Conservation (phyloP, 75 land plant genomes). For the Ceratopteris richardii region DNA sequence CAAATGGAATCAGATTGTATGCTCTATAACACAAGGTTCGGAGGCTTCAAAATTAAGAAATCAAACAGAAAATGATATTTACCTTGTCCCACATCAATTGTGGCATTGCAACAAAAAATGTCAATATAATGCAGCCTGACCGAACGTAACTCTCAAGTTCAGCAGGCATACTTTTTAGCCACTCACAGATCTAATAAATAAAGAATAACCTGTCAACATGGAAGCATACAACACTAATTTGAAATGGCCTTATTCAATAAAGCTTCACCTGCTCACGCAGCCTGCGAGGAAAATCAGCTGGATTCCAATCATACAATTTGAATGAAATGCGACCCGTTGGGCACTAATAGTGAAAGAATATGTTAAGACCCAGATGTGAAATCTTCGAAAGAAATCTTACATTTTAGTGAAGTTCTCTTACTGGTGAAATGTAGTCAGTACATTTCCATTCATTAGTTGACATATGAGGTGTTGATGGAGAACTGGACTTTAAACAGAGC, state of each 20-base stretch:
- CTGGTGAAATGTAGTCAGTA: constrained; percentile 2
- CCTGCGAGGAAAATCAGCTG: constrained; percentile 96
- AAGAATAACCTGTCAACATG: neutral
- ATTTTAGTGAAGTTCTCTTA: neutral
- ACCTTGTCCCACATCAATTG: constrained; percentile 77
- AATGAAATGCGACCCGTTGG: constrained; percentile 97
- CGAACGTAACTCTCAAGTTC: constrained; percentile 96
- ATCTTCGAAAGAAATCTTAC: neutral
- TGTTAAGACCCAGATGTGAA: neutral
- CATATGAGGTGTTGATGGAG: neutral
- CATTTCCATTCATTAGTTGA: neutral
- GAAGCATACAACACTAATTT: too few relatives aligned
- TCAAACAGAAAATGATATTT: constrained; percentile 1
- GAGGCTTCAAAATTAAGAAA: neutral
- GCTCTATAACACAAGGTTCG: neutral
- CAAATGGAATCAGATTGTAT: neutral
- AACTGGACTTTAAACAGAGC: neutral
- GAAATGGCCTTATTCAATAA: too few relatives aligned
- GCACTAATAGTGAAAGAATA: constrained; percentile 40
- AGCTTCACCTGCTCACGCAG: constrained; percentile 78
- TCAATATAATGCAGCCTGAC: constrained; percentile 93
- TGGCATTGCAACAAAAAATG: constrained; percentile 89
- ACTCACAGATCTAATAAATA: constrained; percentile 63
- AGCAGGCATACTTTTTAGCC: constrained; percentile 94
- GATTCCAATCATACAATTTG: constrained; percentile 99